phyloP scores from a whole-genome alignment of 768 basidiomycete genomes.

The Multifurca ochricompacta region DNA sequence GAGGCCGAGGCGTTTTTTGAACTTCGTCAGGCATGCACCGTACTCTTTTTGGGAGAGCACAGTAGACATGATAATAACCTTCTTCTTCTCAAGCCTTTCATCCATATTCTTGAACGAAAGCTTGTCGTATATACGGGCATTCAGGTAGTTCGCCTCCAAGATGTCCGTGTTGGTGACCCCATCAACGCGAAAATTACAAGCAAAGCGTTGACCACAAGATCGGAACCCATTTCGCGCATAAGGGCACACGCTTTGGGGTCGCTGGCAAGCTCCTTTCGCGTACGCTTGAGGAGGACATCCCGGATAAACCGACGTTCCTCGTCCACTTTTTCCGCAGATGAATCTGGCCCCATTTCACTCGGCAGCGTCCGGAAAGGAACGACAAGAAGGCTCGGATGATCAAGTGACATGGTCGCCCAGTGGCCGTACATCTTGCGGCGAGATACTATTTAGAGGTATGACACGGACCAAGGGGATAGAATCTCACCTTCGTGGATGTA shows the following conservation, averaged over 20 bases:
- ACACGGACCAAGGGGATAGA: background rate
- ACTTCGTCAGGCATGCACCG: conserved; percentile 29
- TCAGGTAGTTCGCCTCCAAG: conserved; percentile 36
- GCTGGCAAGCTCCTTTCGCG: conserved; percentile 14
- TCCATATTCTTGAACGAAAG: conserved; percentile 30
- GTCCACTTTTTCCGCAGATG: conserved; percentile 23
- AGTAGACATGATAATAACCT: conserved; percentile 26
- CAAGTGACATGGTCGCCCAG: conserved; percentile 34
- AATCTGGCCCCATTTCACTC: conserved; percentile 24
- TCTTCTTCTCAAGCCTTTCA: conserved; percentile 23
- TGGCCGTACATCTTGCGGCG: conserved; percentile 29
- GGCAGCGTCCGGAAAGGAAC: conserved; percentile 35
- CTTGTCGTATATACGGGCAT: conserved; percentile 32
- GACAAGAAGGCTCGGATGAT: conserved; percentile 30
- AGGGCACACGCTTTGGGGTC: conserved; percentile 11
- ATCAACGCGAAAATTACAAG: conserved; percentile 35
- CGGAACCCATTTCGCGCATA: conserved; percentile 22
- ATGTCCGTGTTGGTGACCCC: conserved; percentile 32
- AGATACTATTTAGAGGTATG: background rate
- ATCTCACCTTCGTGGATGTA: conserved; percentile 30
- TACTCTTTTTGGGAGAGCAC: conserved; percentile 29
- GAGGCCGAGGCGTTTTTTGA: conserved; percentile 33
- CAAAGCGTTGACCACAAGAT: conserved; percentile 41
- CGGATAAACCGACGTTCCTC: conserved; percentile 21
- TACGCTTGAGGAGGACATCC: conserved; percentile 11